These are phyloP conservation scores for Crassisporium funariophilum DNA, from an alignment of 768 basidiomycete genomes.

Conservation along the genomic window DNA sequence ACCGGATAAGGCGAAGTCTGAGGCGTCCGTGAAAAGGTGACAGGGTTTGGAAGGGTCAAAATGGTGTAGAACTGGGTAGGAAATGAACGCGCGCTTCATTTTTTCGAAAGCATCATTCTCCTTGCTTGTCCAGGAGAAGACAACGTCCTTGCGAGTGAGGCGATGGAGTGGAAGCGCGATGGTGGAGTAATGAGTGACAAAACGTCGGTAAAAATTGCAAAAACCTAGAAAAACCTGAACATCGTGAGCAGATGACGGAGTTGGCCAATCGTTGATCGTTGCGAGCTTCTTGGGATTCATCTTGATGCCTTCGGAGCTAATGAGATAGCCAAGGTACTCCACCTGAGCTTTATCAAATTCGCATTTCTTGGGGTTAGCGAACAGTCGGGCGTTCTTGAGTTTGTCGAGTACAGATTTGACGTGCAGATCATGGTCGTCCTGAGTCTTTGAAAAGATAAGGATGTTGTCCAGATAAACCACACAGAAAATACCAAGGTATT, in stretches of 20 bases:
- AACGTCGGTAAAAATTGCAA: slow-evolving; percentile 44
- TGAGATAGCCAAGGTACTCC: slow-evolving; percentile 44
- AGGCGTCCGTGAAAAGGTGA: slow-evolving; percentile 32
- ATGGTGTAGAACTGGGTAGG: slow-evolving; percentile 22
- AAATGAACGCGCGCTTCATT: slow-evolving; percentile 25
- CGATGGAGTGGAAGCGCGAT: slow-evolving; percentile 34
- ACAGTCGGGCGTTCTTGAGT: slow-evolving; percentile 29
- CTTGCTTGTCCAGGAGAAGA: slow-evolving; percentile 13
- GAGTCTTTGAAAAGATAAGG: slow-evolving; percentile 40
- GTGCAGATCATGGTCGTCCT: slow-evolving; percentile 35
- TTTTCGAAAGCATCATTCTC: slow-evolving; percentile 26
- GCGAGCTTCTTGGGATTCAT: slow-evolving; percentile 45
- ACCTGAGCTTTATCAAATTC: slow-evolving; percentile 37
- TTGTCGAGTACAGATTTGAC: slow-evolving; percentile 35
- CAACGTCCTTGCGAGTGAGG: slow-evolving; percentile 30
- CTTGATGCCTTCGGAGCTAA: slow-evolving; percentile 14
- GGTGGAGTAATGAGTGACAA: slow-evolving; percentile 36
- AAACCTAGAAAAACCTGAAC: slow-evolving; percentile 45
- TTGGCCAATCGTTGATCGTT: slow-evolving; percentile 37
- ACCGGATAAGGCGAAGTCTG: slow-evolving; percentile 29
- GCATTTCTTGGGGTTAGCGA: slow-evolving; percentile 41
- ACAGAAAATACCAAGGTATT: slow-evolving; percentile 37
- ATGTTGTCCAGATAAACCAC: slow-evolving; percentile 49
- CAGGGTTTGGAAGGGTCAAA: slow-evolving; percentile 12
- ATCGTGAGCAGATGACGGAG: slow-evolving; percentile 31